Conservation (phyloP, 2,329 filamentous ascomycete genomes). For the Colletotrichum trifolii region DNA sequence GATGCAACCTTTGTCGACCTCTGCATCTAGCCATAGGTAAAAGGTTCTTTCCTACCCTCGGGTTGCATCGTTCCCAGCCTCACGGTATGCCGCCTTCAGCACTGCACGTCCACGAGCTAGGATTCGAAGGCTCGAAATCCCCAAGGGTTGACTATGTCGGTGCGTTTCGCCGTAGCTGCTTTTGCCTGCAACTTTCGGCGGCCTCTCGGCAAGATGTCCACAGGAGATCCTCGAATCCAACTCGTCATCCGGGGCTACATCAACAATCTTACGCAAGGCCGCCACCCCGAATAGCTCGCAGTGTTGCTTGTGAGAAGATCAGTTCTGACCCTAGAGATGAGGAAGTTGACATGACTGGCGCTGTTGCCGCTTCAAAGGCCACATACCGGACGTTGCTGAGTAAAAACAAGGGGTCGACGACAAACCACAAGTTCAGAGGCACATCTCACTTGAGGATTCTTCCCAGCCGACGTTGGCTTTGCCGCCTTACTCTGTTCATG, state of each 20-base stretch:
- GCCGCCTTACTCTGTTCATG: too few species aligned
- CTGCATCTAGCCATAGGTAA: slow-evolving; percentile 14
- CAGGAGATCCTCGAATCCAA: background rate
- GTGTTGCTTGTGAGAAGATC: slow-evolving; percentile 11
- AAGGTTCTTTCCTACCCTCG: background rate
- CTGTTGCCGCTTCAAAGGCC: background rate
- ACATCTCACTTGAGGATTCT: too few species aligned
- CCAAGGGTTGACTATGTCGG: slow-evolving; percentile 35
- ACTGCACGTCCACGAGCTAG: slow-evolving; percentile 14
- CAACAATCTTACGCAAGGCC: slow-evolving; percentile 23
- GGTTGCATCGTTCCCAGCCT: slow-evolving; percentile 15
- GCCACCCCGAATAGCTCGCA: slow-evolving; percentile 36
- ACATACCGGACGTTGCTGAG: too few species aligned
- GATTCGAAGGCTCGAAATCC: slow-evolving; percentile 36
- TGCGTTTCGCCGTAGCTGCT: slow-evolving; percentile 37
- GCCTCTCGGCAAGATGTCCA: slow-evolving; percentile 1
- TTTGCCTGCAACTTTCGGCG: slow-evolving; percentile 30
- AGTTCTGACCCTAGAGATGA: background rate
- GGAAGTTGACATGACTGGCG: background rate
- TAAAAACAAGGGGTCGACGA: too few species aligned
- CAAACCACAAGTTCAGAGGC: too few species aligned
- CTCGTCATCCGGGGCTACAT: background rate
- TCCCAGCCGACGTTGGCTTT: too few species aligned
- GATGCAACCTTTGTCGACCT: slow-evolving; percentile 19
- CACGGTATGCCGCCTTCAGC: slow-evolving; percentile 1